Evolutionary conservation across 2,329 filamentous ascomycete species (phyloP), one percentile per base, ranked within the genome.

Genomic region (Tolypocladium pustulatum): DNA sequence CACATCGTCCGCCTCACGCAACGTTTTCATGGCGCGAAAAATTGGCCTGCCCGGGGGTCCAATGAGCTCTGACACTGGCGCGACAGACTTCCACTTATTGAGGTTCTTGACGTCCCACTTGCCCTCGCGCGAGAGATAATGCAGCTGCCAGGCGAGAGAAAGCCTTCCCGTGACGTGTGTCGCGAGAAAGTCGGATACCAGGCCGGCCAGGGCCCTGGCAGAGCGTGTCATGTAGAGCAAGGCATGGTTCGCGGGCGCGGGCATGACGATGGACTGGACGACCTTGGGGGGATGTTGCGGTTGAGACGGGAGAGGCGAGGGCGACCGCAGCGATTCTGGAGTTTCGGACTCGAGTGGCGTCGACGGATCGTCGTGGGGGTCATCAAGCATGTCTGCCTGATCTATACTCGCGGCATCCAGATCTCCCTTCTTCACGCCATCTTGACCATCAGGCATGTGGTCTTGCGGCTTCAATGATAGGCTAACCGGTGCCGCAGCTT

Each of bases 31-130:
- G 3, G 91, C 92, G 32, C 90, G 85, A 69, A 97, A 97, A 5
- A 91, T 78, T 17, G 84, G 84, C 0, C 63, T 62, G 41, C 61
- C 68, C 8, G 55, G 36, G 7, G 67, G 72, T 3, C 82, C 89
- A 60, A 97, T 94, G 4, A 87, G 85, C 1, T 82, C 80, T 0
- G 90, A 95, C 1, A 96, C 89, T 0, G 91, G 89, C 1, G 77
- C 73, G 0, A 95, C 88, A 22, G 84, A 85, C 71, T 90, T 83
- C 93, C 93, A 97, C 69, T 97, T 97, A 60, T 83, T 85, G 13
- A 97, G 79, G 67, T 97, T 97, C 75, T 97, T 97, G 64, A 97
- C 91, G 68, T 97, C 93, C 93, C 93, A 97, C 75, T 97, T 97
- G 3, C 92, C 92, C 64, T 91, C 89, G 1, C 88, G 90, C 2